phyloP scores from a whole-genome alignment of 495 filamentous ascomycete species.

The Melanomma pulvis-pyrius region DNA sequence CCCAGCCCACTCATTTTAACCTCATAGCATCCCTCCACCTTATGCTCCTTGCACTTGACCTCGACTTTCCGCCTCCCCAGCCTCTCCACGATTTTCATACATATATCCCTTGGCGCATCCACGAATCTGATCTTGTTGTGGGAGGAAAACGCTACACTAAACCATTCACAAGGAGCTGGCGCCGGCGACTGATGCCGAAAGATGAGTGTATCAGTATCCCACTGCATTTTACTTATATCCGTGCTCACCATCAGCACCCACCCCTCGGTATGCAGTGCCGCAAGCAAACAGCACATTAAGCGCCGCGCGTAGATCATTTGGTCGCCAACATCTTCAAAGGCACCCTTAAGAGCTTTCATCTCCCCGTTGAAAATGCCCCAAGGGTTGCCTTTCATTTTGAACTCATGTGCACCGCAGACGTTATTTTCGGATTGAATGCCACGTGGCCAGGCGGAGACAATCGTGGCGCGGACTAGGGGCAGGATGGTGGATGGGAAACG shows the following conservation, averaged over 20 bases:
- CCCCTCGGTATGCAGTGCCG: constrained; percentile 7
- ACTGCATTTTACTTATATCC: not conserved
- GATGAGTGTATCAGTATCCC: not conserved
- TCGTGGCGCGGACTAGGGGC: constrained; percentile 8
- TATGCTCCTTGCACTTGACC: not conserved
- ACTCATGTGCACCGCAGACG: not conserved
- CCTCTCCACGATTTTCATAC: not conserved
- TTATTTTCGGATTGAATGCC: constrained; percentile 7
- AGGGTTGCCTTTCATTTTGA: constrained; percentile 13
- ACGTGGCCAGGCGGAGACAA: constrained; percentile 14
- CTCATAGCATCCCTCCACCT: constrained; percentile 15
- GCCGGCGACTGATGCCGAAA: constrained; percentile 12
- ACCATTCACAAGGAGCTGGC: constrained; percentile 1
- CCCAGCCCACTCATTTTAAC: constrained; percentile 2
- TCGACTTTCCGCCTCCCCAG: constrained; percentile 2
- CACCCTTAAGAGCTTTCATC: not conserved
- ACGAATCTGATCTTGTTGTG: constrained; percentile 8
- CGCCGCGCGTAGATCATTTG: not conserved
- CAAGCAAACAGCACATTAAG: not conserved
- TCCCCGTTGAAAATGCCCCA: constrained; percentile 2
- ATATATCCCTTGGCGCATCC: constrained; percentile 8
- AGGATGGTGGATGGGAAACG: not conserved
- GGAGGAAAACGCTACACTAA: not conserved
- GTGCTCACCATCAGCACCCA: constrained; percentile 17
- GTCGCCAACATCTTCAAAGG: not conserved